A percentile compares a stretch with the other conserved stretches of the same genome.
Evolutionary conservation across 345 rosid species (phyloP).

Genomic region (Camelina neglecta): DNA sequence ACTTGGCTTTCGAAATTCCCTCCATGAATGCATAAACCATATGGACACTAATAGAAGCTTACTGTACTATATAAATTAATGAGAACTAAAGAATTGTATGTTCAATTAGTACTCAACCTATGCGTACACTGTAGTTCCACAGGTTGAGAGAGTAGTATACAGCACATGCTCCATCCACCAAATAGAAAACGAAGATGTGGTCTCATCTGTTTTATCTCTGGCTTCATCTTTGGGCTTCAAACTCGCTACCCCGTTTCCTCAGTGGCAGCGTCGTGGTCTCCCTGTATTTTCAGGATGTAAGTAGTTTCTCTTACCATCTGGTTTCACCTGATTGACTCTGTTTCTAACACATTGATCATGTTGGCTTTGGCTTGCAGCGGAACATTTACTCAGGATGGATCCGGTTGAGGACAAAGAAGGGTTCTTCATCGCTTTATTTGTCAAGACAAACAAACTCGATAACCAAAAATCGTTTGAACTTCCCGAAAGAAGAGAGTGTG

Average conservation of each 20-base stretch:
- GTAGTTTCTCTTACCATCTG: background rate
- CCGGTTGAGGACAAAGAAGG: slow-evolving; percentile 75
- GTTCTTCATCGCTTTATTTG: slow-evolving; percentile 77
- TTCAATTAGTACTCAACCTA: background rate
- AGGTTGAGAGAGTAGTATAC: slow-evolving; percentile 60
- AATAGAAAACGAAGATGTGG: slow-evolving; percentile 86
- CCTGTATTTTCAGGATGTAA: slow-evolving; percentile 77
- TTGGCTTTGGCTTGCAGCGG: slow-evolving; percentile 49
- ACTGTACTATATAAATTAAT: background rate
- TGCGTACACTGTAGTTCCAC: slow-evolving; percentile 43
- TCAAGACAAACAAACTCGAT: slow-evolving; percentile 37
- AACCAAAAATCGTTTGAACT: slow-evolving; percentile 14
- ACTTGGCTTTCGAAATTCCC: background rate
- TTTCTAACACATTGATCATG: slow-evolving; percentile 49
- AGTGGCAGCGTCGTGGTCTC: slow-evolving; percentile 78
- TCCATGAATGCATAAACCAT: background rate
- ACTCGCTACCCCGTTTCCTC: slow-evolving; percentile 71
- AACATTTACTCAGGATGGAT: slow-evolving; percentile 45
- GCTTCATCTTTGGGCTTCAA: slow-evolving; percentile 54
- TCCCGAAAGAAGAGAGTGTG: background rate
- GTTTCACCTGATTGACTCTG: slow-evolving; percentile 17
- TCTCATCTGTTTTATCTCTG: slow-evolving; percentile 62
- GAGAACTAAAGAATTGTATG: background rate
- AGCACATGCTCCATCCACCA: slow-evolving; percentile 94
- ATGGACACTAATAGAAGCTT: background rate